Evolutionary conservation across 495 filamentous ascomycete genomes (phyloP), one percentile per base, ranked within the genome.

Genomic region (Mytilinidion resinicola): DNA sequence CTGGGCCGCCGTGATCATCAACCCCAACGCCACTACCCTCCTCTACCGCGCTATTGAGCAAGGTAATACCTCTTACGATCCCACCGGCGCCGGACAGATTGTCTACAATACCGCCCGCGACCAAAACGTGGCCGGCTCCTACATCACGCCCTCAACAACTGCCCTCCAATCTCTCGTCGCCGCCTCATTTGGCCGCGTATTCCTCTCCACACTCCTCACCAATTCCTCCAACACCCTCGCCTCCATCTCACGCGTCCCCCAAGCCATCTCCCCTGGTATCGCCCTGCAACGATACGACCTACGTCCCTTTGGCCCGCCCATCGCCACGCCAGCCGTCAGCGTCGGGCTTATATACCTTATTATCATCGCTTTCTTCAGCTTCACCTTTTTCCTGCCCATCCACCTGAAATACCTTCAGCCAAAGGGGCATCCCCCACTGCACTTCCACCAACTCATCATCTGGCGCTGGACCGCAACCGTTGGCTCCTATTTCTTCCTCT

Each of bases 281-380:
- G 82, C 80, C 4, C 85, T 86, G 69, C 79, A 78, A 14, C 68
- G 68, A 0, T 75, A 80, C 64, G 84, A 86, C 56, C 73, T 88
- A 4, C 78, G 85, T 6, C 85, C 85, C 0, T 88, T 88, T 63
- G 62, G 66, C 0, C 82, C 83, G 0, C 73, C 77, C 8, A 76
- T 78, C 3, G 73, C 77, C 4, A 81, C 76, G 2, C 85, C 85
- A 0, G 77, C 85, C 7, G 78, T 86, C 9, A 79, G 77, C 1
- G 83, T 88, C 56, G 85, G 85, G 0, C 68, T 88, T 36, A 87
- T 88, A 66, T 88, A 88, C 69, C 72, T 89, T 21, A 86, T 88
- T 66, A 87, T 89, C 67, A 74, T 88, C 37, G 79, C 84, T 4
- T 88, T 88, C 74, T 88, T 88, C 76, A 83, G 80, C 50, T 87